Percentiles rank a stretch among this genome's conserved stretches.
Evolutionary conservation across 345 rosid species (phyloP).

Genomic region (Pistacia vera): DNA sequence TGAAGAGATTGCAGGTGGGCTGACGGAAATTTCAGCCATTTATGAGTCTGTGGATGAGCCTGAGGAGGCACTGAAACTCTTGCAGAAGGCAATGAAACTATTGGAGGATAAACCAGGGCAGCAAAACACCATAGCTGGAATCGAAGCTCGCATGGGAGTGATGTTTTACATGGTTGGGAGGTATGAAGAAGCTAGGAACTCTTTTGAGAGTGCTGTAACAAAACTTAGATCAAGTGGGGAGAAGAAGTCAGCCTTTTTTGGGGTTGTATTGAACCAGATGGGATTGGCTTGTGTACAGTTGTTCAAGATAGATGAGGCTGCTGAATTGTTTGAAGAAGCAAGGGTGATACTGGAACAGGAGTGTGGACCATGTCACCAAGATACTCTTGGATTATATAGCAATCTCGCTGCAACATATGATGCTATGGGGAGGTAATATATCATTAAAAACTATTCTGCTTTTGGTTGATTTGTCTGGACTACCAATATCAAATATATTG

Average conservation of each 20-base stretch:
- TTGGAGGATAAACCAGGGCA: conserved; percentile 98
- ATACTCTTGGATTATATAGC: conserved; percentile 95
- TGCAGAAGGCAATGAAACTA: conserved; percentile 90
- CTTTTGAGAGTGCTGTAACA: conserved; percentile 78
- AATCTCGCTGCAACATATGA: conserved; percentile 99
- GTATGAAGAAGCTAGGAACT: conserved; percentile 87
- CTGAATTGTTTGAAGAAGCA: conserved; percentile 93
- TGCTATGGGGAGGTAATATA: conserved; percentile 95
- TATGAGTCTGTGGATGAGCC: conserved; percentile 98
- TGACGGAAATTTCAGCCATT: conserved; percentile 91
- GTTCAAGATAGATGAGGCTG: conserved; percentile 97
- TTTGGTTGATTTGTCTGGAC: background rate
- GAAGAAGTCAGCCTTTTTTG: conserved; percentile 94
- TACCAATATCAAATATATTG: background rate
- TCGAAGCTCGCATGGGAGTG: conserved; percentile 97
- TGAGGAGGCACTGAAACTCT: conserved; percentile 93
- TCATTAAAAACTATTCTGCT: background rate
- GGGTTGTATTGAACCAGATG: conserved; percentile 98
- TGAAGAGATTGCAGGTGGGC: conserved; percentile 90
- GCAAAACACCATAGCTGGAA: conserved; percentile 94
- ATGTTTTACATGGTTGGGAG: conserved; percentile 92
- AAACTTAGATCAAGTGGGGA: conserved; percentile 93
- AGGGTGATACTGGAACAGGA: conserved; percentile 86
- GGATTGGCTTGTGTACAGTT: conserved; percentile 97
- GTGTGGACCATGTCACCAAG: conserved; percentile 95